Evolutionary conservation across 345 rosid genomes (phyloP).

Genomic region (Populus alba): DNA sequence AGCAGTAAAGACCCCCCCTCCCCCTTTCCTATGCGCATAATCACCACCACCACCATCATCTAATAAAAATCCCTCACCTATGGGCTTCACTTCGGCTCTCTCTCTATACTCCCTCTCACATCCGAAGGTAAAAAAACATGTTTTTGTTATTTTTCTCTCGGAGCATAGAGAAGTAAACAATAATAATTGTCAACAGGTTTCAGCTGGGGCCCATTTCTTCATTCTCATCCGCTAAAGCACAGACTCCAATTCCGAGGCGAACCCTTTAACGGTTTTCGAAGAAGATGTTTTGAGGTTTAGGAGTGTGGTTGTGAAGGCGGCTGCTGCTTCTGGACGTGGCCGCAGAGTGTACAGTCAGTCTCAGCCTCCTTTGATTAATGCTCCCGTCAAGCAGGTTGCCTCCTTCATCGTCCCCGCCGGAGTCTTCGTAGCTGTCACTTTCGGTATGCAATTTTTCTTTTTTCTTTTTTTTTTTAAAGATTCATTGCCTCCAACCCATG

Average conservation of each 20-base stretch:
- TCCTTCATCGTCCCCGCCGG: slow-evolving; percentile 59
- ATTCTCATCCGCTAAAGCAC: neutral
- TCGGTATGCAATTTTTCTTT: slow-evolving; percentile 48
- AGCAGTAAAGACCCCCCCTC: slow-evolving; percentile 5
- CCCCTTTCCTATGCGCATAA: slow-evolving; percentile 30
- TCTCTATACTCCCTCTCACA: slow-evolving; percentile 45
- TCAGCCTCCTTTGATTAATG: slow-evolving; percentile 42
- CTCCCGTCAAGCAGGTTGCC: slow-evolving; percentile 58
- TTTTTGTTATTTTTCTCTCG: neutral
- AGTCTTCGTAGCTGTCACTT: slow-evolving; percentile 51
- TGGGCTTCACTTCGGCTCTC: slow-evolving; percentile 56
- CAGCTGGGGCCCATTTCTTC: no score
- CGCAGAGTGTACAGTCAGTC: slow-evolving; percentile 65
- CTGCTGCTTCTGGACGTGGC: slow-evolving; percentile 39
- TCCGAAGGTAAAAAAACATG: slow-evolving; percentile 37
- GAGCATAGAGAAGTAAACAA: no score
- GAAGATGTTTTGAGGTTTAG: slow-evolving; percentile 32
- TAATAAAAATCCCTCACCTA: slow-evolving; percentile 28
- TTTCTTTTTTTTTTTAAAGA: neutral
- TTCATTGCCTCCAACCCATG: neutral
- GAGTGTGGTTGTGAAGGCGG: slow-evolving; percentile 48
- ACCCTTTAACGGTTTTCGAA: slow-evolving; percentile 18
- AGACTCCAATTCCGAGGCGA: slow-evolving; percentile 22
- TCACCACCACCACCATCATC: neutral
- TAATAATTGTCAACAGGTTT: no score